Evolutionary conservation across 192 early-diverging fungal genomes (phyloP), one percentile per base, ranked within the genome.

Genomic region (Entophlyctis helioformis): DNA sequence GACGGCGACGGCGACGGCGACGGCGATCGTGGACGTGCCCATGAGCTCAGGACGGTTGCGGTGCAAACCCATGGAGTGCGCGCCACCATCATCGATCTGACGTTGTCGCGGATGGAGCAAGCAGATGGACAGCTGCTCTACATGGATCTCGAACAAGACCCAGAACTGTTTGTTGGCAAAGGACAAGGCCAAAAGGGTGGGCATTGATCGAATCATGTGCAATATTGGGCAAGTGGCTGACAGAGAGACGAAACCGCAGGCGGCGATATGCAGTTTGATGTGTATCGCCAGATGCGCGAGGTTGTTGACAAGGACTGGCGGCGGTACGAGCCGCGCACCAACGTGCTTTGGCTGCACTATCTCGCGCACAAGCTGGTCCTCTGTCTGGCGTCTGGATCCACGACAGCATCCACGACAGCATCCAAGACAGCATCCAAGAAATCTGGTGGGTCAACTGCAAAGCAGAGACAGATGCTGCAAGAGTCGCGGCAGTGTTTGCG

Each of bases 41-140:
- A 8, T 44, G 8, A 36, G 7, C n/a, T 26, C 13, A 42, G 11
- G 24, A 56, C 2, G 37, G 44, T 53, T 13, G 13, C 13, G 16
- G 48, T 62, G 1, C 26, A 42, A 21, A 24, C 44, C 10, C 43
- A 43, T 23, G 57, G 60, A 20, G 42, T 66, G 25, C 33, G 57
- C 36, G 57, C 66, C 18, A 54, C 41, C 18, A 45, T 72, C 12
- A 72, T 72, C 38, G 69, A 72, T 50, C 67, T 52, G 44, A 66
- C 64, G 11, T 50, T 63, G 18, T 51, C 55, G 25, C 42, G 62
- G 24, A 35, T 53, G 12, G 34, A 50, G 25, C 15, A 44, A 26
- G 46, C 16, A 12, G 36, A 31, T 35, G 28, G 23, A 24, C 19
- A n/a, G 1, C 7, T 2, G 51, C 38, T 44, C 21, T 67, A 38